phyloP scores from a whole-genome alignment of 2,329 filamentous ascomycete genomes.

The Aspergillus caelatus region DNA sequence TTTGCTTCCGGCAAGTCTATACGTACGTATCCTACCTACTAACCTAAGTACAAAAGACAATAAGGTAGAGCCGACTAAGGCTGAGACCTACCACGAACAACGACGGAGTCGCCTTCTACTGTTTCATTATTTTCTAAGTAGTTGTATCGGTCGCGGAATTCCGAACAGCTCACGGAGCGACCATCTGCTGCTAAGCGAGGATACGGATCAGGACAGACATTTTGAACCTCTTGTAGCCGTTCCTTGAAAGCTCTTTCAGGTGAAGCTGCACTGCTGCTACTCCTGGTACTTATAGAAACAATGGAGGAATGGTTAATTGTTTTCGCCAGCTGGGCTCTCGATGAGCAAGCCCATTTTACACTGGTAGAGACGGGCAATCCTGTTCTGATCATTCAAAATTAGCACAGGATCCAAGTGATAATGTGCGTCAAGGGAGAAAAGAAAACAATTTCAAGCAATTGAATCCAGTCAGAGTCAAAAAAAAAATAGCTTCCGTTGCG shows the following conservation, averaged over 20 bases:
- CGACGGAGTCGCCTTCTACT: conserved; percentile 42
- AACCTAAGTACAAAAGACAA: conserved; percentile 43
- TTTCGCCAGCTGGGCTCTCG: conserved; percentile 10
- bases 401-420: conserved; percentile 19
- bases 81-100: conserved; percentile 47
- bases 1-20: conserved; percentile 72
- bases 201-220: conserved; percentile 40
- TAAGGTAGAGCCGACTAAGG: conserved; percentile 21
- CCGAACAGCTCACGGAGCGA: conserved; percentile 36
- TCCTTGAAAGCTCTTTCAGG: conserved; percentile 38
- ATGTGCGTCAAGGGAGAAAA: not conserved
- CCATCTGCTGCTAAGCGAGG: conserved; percentile 37
- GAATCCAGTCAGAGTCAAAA: conserved; percentile 22
- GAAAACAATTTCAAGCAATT: not conserved
- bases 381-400: conserved; percentile 29
- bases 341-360: conserved; percentile 6
- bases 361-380: conserved; percentile 21
- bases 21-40: conserved; percentile 72
- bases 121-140: conserved; percentile 42
- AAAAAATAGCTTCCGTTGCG: conserved; percentile 28
- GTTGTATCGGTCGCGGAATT: conserved; percentile 43
- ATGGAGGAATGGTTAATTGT: conserved; percentile 6
- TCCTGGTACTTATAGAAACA: conserved; percentile 22
- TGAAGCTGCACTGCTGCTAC: conserved; percentile 32
- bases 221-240: conserved; percentile 41